Base-by-base conservation (phyloP, 345 rosid species). In the Arabis hirsuta region DNA sequence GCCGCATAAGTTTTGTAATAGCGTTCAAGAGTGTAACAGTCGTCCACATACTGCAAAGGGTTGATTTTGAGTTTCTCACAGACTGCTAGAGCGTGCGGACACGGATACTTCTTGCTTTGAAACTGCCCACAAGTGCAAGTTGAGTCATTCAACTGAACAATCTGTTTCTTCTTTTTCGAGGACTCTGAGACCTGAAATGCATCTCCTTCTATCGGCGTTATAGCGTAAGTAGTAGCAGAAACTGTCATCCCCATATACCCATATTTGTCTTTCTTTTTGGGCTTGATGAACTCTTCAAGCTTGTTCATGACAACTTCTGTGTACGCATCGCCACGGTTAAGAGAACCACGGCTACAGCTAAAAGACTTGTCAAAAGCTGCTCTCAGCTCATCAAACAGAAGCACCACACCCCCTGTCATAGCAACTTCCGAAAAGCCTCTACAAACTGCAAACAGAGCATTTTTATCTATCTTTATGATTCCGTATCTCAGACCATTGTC, bases 21-120 rank as follows among this genome's bases (percentile, higher is more conserved):
- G 1, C 12, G 32, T 22, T 59, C 11, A 12, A 59, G 4, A 22
- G 12, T 12, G 64, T 59, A 59, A 12, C 12, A 59, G 19, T 6
- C 16, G 6, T 67, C 72, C 1, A 67, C 72, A 67, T 67, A 67
- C 54, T 43, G 72, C 63, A 59, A 12, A 41, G 64, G 64, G 34
- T 59, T 59, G 7, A 59, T 41, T 20, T 59, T 59, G 3, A 64
- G 32, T 31, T 64, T 64, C 29, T 48, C 2, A 7, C 46, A 67
- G 12, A 67, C 62, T 0, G 42, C 52, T 54, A 53, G 12, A 26
- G 52, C 71, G 19, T 67, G 72, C 7, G 16, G 16, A 29, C 72
- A 54, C 27, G 71, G 71, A 4, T 41, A 13, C 39, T 51, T 67
- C 4, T 4, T 0, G 0, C 1, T 1, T 42, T 67, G 62, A 19